Conservation (phyloP, 176 grass and related monocot species). For the Bonia amplexicaulis region DNA sequence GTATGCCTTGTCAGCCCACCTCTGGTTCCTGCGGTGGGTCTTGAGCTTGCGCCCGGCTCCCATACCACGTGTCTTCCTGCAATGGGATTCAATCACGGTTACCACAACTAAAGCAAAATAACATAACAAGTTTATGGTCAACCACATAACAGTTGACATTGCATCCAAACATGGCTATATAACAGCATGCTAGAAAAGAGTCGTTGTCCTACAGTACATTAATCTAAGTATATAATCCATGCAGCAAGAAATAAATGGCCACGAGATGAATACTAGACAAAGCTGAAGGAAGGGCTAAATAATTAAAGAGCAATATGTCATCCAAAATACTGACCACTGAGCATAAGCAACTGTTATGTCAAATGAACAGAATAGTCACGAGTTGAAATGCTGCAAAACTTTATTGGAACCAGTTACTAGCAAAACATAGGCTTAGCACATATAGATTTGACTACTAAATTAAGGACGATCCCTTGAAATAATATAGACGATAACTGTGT, state of each 20-base stretch:
- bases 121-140: background rate
- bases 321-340: background rate
- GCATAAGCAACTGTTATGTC: background rate
- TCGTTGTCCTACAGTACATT: background rate
- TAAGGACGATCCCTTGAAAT: background rate
- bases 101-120: background rate
- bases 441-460: background rate
- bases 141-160: background rate
- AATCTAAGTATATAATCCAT: background rate
- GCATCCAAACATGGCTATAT: background rate
- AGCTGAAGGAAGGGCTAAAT: background rate
- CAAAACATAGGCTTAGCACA: background rate
- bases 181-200: background rate
- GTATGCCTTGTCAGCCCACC: conserved; percentile 75
- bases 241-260: background rate
- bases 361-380: background rate
- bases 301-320: background rate
- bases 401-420: background rate
- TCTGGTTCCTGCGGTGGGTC: conserved; percentile 63
- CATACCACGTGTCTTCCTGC: conserved; percentile 77
- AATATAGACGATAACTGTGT: background rate
- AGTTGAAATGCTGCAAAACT: background rate
- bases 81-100: background rate
- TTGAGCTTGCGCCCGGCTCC: conserved; percentile 67
- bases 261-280: background rate